These are phyloP conservation scores for Ganoderma sinense DNA, from an alignment of 1,284 basidiomycete genomes.

Conservation along the genomic window DNA sequence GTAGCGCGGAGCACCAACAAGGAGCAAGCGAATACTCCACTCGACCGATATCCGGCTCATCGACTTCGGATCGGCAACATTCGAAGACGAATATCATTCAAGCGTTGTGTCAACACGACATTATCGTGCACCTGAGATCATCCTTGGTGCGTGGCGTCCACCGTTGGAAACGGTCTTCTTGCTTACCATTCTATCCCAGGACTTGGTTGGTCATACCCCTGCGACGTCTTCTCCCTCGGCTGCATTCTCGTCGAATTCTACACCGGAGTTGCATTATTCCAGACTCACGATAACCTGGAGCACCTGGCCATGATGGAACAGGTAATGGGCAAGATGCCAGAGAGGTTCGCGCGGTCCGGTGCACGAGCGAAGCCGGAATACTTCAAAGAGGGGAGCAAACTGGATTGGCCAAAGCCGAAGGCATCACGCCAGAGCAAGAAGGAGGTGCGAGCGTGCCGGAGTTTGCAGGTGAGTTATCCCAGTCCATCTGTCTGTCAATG, in stretches of 20 bases:
- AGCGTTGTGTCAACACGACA: slow-evolving; percentile 98
- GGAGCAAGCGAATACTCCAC: slow-evolving; percentile 78
- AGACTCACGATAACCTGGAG: slow-evolving; percentile 99
- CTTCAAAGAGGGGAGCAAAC: slow-evolving; percentile 84
- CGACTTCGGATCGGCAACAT: slow-evolving; percentile 99
- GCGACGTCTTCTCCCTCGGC: slow-evolving; percentile 98
- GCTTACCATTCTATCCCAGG: slow-evolving; percentile 54
- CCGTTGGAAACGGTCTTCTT: slow-evolving; percentile 2
- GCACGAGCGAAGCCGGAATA: slow-evolving; percentile 88
- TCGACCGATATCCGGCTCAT: slow-evolving; percentile 96
- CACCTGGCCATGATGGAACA: slow-evolving; percentile 99
- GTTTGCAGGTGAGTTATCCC: slow-evolving; percentile 66
- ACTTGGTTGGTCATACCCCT: slow-evolving; percentile 98
- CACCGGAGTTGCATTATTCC: slow-evolving; percentile 97
- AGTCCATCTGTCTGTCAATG: neutral
- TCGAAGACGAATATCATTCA: slow-evolving; percentile 98
- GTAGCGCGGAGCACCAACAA: slow-evolving; percentile 67
- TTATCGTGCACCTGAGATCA: slow-evolving; percentile 99
- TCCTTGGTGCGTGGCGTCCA: slow-evolving; percentile 75
- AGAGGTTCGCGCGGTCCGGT: slow-evolving; percentile 78
- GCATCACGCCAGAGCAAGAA: slow-evolving; percentile 91
- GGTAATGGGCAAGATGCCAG: slow-evolving; percentile 97
- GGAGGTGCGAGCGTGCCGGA: slow-evolving; percentile 89
- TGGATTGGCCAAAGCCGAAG: slow-evolving; percentile 93
- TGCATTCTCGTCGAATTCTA: slow-evolving; percentile 99